Conservation (phyloP, 108 stramenopile genomes). For the Chaetoceros muelleri region DNA sequence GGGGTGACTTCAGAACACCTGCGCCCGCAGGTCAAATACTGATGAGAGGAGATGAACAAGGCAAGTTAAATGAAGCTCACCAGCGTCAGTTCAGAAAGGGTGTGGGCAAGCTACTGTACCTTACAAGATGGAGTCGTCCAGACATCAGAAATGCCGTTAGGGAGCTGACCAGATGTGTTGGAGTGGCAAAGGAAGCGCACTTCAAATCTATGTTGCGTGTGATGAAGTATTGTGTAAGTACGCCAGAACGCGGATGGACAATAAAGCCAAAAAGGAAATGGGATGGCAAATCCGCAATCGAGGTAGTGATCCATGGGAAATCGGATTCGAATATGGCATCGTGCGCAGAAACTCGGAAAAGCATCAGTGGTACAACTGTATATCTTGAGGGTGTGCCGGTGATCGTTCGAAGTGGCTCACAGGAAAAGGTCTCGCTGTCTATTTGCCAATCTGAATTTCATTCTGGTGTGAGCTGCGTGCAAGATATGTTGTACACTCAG, state of each 20-base stretch:
- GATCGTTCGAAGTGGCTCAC: neutral
- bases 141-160: conserved; percentile 24
- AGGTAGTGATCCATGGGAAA: neutral
- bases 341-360: neutral
- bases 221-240: conserved; percentile 14
- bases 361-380: neutral
- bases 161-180: conserved; percentile 14
- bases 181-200: neutral
- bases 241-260: conserved; percentile 5
- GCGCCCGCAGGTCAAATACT: conserved; percentile 1
- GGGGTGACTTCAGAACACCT: neutral
- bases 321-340: neutral
- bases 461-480: neutral
- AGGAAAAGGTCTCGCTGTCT: neutral
- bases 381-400: neutral
- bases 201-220: conserved; percentile 2
- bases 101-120: conserved; percentile 16
- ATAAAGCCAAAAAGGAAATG: conserved; percentile 11
- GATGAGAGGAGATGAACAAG: neutral
- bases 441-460: neutral
- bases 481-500: conserved; percentile 1
- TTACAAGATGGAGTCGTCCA: conserved; percentile 18
- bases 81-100: conserved; percentile 13
- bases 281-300: conserved; percentile 8
- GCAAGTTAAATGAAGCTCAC: neutral